phyloP scores from a whole-genome alignment of 2,329 filamentous ascomycete genomes.

The Fusarium globosum region DNA sequence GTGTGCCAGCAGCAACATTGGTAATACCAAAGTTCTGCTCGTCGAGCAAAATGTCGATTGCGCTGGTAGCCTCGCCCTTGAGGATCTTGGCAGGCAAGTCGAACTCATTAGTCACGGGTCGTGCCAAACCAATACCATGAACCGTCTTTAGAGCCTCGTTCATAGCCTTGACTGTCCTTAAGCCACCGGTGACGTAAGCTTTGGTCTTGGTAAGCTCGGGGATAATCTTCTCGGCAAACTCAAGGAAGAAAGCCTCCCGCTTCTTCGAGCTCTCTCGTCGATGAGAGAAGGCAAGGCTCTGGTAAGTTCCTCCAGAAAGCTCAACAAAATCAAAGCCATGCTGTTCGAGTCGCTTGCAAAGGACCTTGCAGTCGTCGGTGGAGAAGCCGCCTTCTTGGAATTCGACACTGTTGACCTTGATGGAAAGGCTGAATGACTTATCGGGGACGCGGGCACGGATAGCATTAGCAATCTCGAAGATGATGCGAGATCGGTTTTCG shows the following conservation, averaged over 20 bases:
- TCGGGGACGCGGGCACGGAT: constrained; percentile 47
- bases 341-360: constrained; percentile 60
- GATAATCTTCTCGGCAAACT: constrained; percentile 67
- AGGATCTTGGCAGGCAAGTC: constrained; percentile 45
- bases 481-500: constrained; percentile 58
- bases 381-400: constrained; percentile 65
- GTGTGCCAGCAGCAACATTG: constrained; percentile 46
- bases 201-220: constrained; percentile 60
- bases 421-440: constrained; percentile 57
- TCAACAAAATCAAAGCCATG: constrained; percentile 68
- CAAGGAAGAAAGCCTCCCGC: constrained; percentile 69
- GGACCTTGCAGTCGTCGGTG: constrained; percentile 61
- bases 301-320: constrained; percentile 69
- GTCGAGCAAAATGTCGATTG: constrained; percentile 59
- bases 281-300: constrained; percentile 62
- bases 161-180: constrained; percentile 67
- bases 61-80: constrained; percentile 52
- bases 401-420: constrained; percentile 69
- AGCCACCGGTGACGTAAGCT: constrained; percentile 68
- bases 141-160: constrained; percentile 66
- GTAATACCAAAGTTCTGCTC: constrained; percentile 61
- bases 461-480: constrained; percentile 56
- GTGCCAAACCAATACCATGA: constrained; percentile 68
- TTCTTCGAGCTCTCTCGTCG: constrained; percentile 65
- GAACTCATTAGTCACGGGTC: constrained; percentile 45